These are phyloP conservation scores for Globisporangium barbulae DNA, from an alignment of 352 stramenopile species.

Conservation along the genomic window DNA sequence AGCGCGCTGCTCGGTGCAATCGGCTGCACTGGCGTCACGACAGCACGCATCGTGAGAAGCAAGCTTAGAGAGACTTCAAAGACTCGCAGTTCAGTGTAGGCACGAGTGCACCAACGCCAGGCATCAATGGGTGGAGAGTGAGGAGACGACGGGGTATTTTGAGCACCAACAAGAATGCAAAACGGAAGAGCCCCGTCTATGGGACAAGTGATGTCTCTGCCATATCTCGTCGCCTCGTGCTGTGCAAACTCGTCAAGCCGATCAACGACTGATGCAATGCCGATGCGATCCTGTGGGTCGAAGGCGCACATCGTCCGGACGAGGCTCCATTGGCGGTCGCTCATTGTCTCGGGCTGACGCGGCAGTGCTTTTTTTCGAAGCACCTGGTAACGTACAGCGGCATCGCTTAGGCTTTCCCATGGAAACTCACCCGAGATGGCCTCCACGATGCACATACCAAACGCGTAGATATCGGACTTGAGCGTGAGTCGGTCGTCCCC, in stretches of 20 bases:
- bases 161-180: too few species aligned
- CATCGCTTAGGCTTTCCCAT: neutral
- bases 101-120: too few species aligned
- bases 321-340: conserved; percentile 7
- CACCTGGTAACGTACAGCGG: neutral
- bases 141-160: too few species aligned
- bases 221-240: neutral
- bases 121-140: too few species aligned
- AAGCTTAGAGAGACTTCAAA: too few species aligned
- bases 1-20: neutral
- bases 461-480: conserved; percentile 17
- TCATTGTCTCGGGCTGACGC: neutral
- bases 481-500: neutral
- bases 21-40: too few species aligned
- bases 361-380: conserved; percentile 1
- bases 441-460: conserved; percentile 23
- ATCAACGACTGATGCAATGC: conserved; percentile 1
- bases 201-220: too few species aligned
- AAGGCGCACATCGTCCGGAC: conserved; percentile 9
- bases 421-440: conserved; percentile 2
- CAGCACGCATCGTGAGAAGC: too few species aligned
- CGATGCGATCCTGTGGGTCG: conserved; percentile 1
- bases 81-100: too few species aligned
- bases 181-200: too few species aligned
- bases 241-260: conserved; percentile 8